Evolutionary conservation across 192 early-diverging fungal species (phyloP), one percentile per base, ranked within the genome.

Genomic region (Coemansia sp.): DNA sequence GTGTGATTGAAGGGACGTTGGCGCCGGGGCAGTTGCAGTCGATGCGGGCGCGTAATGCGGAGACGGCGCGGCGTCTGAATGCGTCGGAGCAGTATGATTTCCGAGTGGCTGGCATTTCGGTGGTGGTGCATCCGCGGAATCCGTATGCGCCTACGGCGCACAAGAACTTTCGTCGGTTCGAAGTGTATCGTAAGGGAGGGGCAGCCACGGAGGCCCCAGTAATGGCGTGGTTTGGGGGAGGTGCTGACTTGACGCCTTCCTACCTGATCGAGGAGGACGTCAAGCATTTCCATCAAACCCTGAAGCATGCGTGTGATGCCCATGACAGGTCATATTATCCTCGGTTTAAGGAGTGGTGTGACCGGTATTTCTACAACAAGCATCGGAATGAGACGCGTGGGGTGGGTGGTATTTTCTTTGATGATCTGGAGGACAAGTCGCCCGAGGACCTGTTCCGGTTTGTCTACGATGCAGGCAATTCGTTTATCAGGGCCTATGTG

Each of bases 391-490:
- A 99, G 64, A 78, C 85, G 12, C 88, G 96, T 22, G 96, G 96
- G 2, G 65, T 99, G 42, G 96, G 96, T 18, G 96, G 96, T 21
- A 96, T 96, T 64, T 99, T 99, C 70, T 99, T 99, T 69, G 96
- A 99, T 53, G 96, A 99, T 55, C 61, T 96, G 31, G 85, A 87
- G 41, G 79, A 85, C 36, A 82, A 81, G 56, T 41, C 56, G 14
- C 69, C 78, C 3, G 86, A 94, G 31, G 79, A 90, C 44, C 54
- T 89, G 26, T 99, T 93, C 67, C 71, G 51, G 0, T 96, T 91
- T 77, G 86, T 93, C 8, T 78, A 86, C 46, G 80, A 87, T 31
- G 88, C 85, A 25, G 91, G 89, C n/a, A 75, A 82, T 31, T 61
- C 82, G 6, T 89, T 99, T 63, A 70, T 88, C 10, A 67, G 67